A percentile compares a stretch with the other conserved stretches of the same genome.
phyloP scores from a whole-genome alignment of 345 rosid genomes.

The Melastoma malabathricum region DNA sequence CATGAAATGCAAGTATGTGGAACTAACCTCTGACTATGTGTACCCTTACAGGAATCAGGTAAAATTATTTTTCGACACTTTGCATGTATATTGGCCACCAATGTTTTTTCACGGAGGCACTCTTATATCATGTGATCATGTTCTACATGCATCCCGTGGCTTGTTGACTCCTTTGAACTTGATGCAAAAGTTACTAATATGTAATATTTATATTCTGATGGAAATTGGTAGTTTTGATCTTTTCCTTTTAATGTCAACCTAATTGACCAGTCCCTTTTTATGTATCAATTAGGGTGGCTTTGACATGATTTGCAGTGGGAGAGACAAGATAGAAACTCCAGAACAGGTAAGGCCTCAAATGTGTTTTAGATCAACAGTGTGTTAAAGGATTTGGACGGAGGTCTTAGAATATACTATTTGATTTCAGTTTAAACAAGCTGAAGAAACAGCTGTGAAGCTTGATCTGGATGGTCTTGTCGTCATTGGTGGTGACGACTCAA shows the following conservation, averaged over 20 bases:
- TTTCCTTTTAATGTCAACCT: too few species aligned
- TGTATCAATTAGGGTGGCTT: constrained; percentile 69
- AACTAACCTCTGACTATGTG: constrained; percentile 54
- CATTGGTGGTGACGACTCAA: constrained; percentile 98
- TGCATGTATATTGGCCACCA: too few species aligned
- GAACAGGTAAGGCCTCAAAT: constrained; percentile 46
- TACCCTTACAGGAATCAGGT: constrained; percentile 92
- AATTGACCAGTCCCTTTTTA: too few species aligned
- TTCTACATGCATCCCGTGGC: too few species aligned
- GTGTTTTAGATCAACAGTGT: background rate
- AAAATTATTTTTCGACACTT: background rate
- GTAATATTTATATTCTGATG: too few species aligned
- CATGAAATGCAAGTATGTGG: constrained; percentile 80
- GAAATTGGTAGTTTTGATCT: background rate
- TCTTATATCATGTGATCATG: too few species aligned
- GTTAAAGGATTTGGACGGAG: background rate
- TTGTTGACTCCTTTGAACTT: too few species aligned
- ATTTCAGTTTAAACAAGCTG: constrained; percentile 92
- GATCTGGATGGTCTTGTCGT: constrained; percentile 90
- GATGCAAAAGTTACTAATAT: too few species aligned
- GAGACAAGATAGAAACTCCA: constrained; percentile 98
- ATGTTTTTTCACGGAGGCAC: too few species aligned
- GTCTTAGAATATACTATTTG: constrained; percentile 5
- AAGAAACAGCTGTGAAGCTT: constrained; percentile 77
- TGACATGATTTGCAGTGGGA: constrained; percentile 98